Conservation (phyloP, 169 alveolate species). For the Plasmodium ovale region DNA sequence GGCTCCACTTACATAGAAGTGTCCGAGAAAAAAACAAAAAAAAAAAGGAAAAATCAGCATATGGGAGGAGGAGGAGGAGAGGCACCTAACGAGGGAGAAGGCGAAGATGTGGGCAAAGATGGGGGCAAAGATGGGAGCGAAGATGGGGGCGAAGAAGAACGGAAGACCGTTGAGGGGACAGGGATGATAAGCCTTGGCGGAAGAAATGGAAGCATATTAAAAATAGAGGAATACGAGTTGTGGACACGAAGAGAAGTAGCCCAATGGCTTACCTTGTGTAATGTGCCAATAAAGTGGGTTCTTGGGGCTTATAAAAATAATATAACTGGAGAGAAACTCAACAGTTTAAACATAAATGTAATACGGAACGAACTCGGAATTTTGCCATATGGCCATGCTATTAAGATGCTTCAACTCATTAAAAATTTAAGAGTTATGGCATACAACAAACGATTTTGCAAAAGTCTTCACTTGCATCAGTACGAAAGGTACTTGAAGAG, state of each 20-base stretch:
- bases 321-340: conserved; percentile 13
- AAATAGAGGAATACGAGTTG: conserved; percentile 31
- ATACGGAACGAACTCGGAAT: conserved; percentile 51
- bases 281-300: conserved; percentile 52
- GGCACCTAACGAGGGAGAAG: too few species aligned
- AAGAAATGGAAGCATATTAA: too few species aligned
- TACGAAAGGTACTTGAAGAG: conserved; percentile 25
- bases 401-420: conserved; percentile 41
- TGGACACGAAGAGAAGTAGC: conserved; percentile 53
- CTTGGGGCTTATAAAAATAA: conserved; percentile 47
- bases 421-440: conserved; percentile 43
- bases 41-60: too few species aligned
- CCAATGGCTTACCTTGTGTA: conserved; percentile 49
- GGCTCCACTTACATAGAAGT: too few species aligned
- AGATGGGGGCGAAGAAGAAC: too few species aligned
- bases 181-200: too few species aligned
- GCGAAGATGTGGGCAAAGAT: too few species aligned
- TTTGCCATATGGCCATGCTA: conserved; percentile 62
- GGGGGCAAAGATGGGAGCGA: too few species aligned
- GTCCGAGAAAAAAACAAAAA: too few species aligned
- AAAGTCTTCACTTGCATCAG: conserved; percentile 20
- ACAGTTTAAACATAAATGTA: conserved; percentile 5
- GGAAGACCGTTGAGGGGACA: too few species aligned
- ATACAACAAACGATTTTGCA: conserved; percentile 28
- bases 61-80: too few species aligned